Evolutionary conservation across 139 green algal species (phyloP).

Genomic region (Dunaliella primolecta): DNA sequence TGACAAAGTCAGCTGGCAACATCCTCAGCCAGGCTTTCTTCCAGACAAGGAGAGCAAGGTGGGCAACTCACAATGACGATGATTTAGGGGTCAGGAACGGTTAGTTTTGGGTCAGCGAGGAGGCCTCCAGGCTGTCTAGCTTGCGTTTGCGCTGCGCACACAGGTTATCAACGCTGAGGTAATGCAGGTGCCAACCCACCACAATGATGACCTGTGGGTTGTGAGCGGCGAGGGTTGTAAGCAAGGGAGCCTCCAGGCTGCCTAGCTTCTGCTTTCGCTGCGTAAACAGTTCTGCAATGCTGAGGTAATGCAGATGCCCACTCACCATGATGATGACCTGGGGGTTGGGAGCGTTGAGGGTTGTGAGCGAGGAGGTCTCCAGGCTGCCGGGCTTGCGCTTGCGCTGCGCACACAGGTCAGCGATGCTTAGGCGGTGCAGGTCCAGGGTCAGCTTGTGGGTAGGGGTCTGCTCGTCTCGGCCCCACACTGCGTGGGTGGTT

Average conservation of each 20-base stretch:
- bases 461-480: background rate
- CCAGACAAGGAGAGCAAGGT: no score
- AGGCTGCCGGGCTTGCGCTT: background rate
- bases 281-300: no score
- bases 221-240: no score
- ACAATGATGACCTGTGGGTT: no score
- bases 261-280: no score
- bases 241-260: no score
- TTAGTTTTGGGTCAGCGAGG: background rate
- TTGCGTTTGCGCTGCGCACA: slow-evolving; percentile 21
- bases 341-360: background rate
- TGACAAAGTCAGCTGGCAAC: no score
- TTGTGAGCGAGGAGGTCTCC: background rate
- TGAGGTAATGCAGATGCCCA: no score
- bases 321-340: slow-evolving; percentile 11
- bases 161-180: slow-evolving; percentile 3
- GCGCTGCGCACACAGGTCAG: slow-evolving; percentile 27
- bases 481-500: background rate
- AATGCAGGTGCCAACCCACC: no score
- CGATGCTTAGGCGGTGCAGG: background rate
- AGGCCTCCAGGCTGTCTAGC: background rate
- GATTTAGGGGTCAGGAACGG: slow-evolving; percentile 3
- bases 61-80: slow-evolving; percentile 12
- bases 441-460: background rate
- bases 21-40: no score